phyloP scores from a whole-genome alignment of 2,329 filamentous ascomycete species.

The Fusarium coffeatum region DNA sequence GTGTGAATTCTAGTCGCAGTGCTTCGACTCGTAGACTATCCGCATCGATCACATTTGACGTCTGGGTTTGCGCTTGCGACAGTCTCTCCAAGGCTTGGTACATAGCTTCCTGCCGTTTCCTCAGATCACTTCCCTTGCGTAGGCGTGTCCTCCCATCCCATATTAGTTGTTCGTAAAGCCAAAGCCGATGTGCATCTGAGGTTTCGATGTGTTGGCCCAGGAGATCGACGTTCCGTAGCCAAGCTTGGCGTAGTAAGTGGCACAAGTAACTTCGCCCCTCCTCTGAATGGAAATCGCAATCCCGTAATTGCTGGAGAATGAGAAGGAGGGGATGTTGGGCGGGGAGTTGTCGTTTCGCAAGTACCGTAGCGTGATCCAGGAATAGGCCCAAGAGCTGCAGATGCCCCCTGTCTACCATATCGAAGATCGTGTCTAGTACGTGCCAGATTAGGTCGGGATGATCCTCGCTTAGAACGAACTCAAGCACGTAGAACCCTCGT shows the following conservation, averaged over 20 bases:
- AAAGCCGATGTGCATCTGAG: constrained; percentile 48
- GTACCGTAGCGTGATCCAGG: constrained; percentile 48
- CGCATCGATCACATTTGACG: constrained; percentile 26
- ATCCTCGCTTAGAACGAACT: constrained; percentile 53
- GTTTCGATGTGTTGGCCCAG: constrained; percentile 49
- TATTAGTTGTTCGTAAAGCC: constrained; percentile 55
- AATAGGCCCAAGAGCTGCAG: constrained; percentile 52
- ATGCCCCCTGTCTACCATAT: constrained; percentile 53
- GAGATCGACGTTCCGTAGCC: constrained; percentile 53
- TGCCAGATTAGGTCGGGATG: constrained; percentile 55
- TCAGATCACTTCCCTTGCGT: constrained; percentile 49
- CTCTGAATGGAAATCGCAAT: constrained; percentile 49
- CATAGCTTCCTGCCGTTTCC: constrained; percentile 47
- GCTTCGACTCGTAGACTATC: constrained; percentile 50
- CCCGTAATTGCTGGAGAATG: constrained; percentile 50
- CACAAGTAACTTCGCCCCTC: constrained; percentile 49
- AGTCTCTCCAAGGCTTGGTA: constrained; percentile 48
- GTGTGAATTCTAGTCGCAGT: constrained; percentile 52
- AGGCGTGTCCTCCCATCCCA: constrained; percentile 54
- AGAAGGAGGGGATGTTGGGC: constrained; percentile 50
- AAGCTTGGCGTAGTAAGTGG: constrained; percentile 51
- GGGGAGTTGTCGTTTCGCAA: constrained; percentile 48
- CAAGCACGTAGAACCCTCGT: constrained; percentile 52
- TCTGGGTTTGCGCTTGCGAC: constrained; percentile 23
- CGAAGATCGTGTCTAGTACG: constrained; percentile 54